phyloP scores from a whole-genome alignment of 2,329 filamentous ascomycete species.

The Colletotrichum cuscutae region DNA sequence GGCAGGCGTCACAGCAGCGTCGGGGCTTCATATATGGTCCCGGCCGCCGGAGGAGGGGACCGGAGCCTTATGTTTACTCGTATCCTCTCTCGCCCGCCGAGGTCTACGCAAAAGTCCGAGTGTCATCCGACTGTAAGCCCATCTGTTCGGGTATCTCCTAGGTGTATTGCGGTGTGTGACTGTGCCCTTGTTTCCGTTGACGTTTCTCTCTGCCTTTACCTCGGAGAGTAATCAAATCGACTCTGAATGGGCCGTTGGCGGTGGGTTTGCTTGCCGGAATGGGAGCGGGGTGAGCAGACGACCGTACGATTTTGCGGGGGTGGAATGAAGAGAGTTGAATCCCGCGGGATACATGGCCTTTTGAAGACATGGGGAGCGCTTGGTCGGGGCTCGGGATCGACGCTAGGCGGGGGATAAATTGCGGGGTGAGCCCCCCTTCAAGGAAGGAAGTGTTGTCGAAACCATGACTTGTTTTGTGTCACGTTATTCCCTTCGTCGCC shows the following conservation, averaged over 20 bases:
- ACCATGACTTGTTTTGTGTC: background rate
- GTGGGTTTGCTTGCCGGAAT: background rate
- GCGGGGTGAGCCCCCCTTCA: slow-evolving; percentile 16
- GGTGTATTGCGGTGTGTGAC: no score
- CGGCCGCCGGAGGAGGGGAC: background rate
- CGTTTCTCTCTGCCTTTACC: background rate
- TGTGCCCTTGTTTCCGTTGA: background rate
- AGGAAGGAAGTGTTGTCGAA: background rate
- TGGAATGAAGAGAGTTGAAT: slow-evolving; percentile 8
- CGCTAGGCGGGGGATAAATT: slow-evolving; percentile 10
- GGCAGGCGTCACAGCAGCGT: slow-evolving; percentile 29
- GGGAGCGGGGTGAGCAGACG: slow-evolving; percentile 8
- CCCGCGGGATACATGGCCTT: slow-evolving; percentile 30
- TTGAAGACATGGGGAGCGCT: slow-evolving; percentile 16
- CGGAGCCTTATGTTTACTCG: no score
- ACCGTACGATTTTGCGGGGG: slow-evolving; percentile 14
- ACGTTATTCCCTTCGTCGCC: no score
- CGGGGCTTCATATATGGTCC: slow-evolving; percentile 26
- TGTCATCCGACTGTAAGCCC: slow-evolving; percentile 11
- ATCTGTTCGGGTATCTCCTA: no score
- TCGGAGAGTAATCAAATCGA: background rate
- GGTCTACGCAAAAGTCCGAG: background rate
- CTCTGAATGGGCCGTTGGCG: background rate
- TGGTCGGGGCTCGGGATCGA: slow-evolving; percentile 25
- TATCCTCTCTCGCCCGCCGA: background rate